Base-by-base conservation (phyloP, 495 filamentous ascomycete species). In the Barbatosphaeria neglecta region DNA sequence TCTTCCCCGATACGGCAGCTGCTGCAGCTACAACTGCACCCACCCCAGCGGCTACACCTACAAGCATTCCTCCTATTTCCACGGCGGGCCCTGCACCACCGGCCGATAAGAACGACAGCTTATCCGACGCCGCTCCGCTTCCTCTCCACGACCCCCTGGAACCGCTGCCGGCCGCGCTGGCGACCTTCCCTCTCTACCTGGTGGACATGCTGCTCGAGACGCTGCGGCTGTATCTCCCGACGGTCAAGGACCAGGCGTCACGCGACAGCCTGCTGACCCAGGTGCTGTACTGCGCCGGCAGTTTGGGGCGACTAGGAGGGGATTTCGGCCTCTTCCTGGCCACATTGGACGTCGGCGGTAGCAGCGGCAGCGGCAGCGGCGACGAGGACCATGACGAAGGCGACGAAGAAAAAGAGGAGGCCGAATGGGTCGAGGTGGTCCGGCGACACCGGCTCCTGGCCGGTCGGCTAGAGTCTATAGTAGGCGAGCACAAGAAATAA, bases 231-330 rank as follows among this genome's bases (percentile, higher is more conserved):
- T 97, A 97, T 65, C 70, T 97, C 5, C 84, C 87, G 0, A 90
- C 85, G 46, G 79, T 99, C 15, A 74, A 76, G 52, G 90, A 97
- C 56, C 81, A 80, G 37, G 76, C 78, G 35, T 82, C 83, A 0
- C 73, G 75, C 37, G 93, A 99, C 52, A 92, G 86, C 56, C 66
- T 99, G 46, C 66, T 97, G 2, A 99, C 90, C 0, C 93, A 99
- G 59, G 84, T 97, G 2, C 71, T 97, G 17, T 99, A 97, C 66
- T 96, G 90, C 53, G 89, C 90, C 2, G 88, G 89, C 16, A 95
- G 89, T 66, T 66, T 99, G 49, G 92, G 92, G 6, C 76, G 93
- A 22, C 66, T 97, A 1, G 93, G 93, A 6, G 89, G 87, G 1
- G 93, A 97, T 62, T 97, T 97, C 68, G 85, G 90, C 37, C 69